phyloP scores from a whole-genome alignment of 2,329 filamentous ascomycete genomes.

The Fusarium goolgardi region DNA sequence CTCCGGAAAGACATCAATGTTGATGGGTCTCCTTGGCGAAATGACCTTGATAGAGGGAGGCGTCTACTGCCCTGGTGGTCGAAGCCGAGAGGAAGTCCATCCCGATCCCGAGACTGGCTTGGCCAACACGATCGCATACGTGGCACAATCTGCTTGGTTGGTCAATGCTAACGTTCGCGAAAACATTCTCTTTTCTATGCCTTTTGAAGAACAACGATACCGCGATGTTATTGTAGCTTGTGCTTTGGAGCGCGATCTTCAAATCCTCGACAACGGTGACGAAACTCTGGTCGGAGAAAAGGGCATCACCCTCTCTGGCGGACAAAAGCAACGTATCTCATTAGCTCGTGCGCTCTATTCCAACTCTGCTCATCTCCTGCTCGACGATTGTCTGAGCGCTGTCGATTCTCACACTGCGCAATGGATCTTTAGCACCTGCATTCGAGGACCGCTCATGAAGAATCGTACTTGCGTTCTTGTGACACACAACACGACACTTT shows the following conservation, averaged over 20 bases:
- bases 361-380: constrained; percentile 86
- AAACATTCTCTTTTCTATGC: constrained; percentile 91
- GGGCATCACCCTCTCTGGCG: constrained; percentile 94
- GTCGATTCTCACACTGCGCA: constrained; percentile 98
- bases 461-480: constrained; percentile 93
- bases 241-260: constrained; percentile 88
- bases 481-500: constrained; percentile 93
- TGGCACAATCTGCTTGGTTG: constrained; percentile 96
- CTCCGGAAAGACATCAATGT: constrained; percentile 92
- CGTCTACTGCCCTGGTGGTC: constrained; percentile 86
- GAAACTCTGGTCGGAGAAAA: constrained; percentile 96
- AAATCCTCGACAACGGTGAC: constrained; percentile 92
- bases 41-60: constrained; percentile 88
- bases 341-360: constrained; percentile 98
- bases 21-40: constrained; percentile 96
- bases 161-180: constrained; percentile 96
- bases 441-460: constrained; percentile 89
- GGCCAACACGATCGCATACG: constrained; percentile 93
- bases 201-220: constrained; percentile 85
- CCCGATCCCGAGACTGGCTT: constrained; percentile 85
- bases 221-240: constrained; percentile 90
- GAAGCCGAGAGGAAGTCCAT: constrained; percentile 85
- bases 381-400: constrained; percentile 95
- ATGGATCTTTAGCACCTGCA: constrained; percentile 96
- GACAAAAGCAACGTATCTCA: constrained; percentile 97